Conservation (phyloP, 129 eudicot species). For the Pittosporum tobira region DNA sequence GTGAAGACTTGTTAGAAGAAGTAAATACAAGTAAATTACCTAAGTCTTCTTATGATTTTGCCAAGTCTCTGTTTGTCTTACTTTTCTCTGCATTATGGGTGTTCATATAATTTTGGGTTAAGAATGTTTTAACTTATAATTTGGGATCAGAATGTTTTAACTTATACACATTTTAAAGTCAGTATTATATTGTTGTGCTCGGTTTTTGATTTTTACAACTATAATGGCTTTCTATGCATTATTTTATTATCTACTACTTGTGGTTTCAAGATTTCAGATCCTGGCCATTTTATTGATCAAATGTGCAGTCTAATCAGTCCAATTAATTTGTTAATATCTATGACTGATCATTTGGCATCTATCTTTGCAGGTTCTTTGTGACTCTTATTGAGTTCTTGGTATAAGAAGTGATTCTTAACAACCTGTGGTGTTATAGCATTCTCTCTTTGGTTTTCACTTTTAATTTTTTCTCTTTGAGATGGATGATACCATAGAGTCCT, state of each 20-base stretch:
- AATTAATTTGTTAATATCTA: background rate
- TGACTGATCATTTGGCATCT: background rate
- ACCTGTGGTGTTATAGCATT: background rate
- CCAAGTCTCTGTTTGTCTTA: background rate
- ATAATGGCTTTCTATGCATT: background rate
- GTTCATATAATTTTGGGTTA: background rate
- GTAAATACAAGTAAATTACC: no score
- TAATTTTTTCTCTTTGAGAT: conserved; percentile 9
- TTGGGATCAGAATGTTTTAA: background rate
- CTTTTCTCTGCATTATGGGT: background rate
- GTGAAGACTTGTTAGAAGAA: background rate
- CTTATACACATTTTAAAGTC: background rate
- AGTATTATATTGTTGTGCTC: background rate
- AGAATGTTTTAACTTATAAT: no score
- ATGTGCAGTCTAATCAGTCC: background rate
- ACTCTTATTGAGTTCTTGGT: background rate
- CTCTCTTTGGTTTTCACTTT: background rate
- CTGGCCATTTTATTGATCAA: no score
- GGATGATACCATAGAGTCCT: conserved; percentile 19
- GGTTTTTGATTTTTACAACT: background rate
- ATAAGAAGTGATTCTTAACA: no score
- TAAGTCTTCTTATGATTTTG: background rate
- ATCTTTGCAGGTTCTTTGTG: background rate
- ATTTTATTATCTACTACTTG: background rate
- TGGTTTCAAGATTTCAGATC: background rate